phyloP scores from a whole-genome alignment of 1,284 basidiomycete species.

The Sporisorium graminicola region DNA sequence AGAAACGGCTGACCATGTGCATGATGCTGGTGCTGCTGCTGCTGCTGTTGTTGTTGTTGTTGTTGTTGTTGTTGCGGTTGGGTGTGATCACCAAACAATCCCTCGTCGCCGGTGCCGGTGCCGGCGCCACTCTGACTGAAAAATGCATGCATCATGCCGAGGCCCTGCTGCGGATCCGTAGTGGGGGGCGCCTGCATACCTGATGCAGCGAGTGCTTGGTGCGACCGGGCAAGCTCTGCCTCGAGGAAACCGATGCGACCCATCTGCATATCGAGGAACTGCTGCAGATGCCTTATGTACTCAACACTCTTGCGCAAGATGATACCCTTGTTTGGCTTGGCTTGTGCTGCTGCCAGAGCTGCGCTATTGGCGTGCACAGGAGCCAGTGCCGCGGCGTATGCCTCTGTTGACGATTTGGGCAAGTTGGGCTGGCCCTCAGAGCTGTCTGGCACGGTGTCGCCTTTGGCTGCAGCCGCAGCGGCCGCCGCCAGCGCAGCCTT shows the following conservation, averaged over 20 bases:
- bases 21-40: conserved; percentile 15
- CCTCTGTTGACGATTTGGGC: conserved; percentile 47
- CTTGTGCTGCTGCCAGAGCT: conserved; percentile 60
- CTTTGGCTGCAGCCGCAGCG: conserved; percentile 41
- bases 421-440: conserved; percentile 21
- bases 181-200: conserved; percentile 51
- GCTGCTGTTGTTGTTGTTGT: conserved; percentile 20
- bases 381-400: conserved; percentile 57
- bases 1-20: conserved; percentile 21
- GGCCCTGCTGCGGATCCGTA: conserved; percentile 46
- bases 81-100: conserved; percentile 20
- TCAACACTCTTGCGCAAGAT: conserved; percentile 68
- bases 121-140: conserved; percentile 25
- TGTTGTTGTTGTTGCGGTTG: too few relatives aligned
- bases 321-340: conserved; percentile 69
- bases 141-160: conserved; percentile 52
- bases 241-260: conserved; percentile 60
- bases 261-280: conserved; percentile 65
- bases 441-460: conserved; percentile 19
- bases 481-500: conserved; percentile 50
- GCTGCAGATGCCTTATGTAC: conserved; percentile 66
- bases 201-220: conserved; percentile 44
- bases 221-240: conserved; percentile 49
- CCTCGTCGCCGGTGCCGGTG: not conserved
- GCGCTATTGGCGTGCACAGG: conserved; percentile 58